These are phyloP conservation scores for Penicillium riverlandense DNA, from an alignment of 495 filamentous ascomycete genomes.

Conservation along the genomic window DNA sequence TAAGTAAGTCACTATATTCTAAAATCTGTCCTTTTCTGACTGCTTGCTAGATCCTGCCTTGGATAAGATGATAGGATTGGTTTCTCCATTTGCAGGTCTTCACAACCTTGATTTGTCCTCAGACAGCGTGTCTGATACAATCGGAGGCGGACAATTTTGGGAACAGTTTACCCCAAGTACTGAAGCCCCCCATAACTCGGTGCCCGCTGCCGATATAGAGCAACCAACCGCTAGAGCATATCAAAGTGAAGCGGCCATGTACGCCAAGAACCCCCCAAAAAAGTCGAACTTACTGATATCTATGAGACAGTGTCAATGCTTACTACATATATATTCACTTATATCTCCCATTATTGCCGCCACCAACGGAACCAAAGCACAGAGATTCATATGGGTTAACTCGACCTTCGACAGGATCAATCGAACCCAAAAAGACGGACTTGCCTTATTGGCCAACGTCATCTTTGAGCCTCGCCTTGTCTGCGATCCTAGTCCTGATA, in stretches of 20 bases:
- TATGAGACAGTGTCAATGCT: constrained; percentile 23
- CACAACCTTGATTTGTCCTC: constrained; percentile 14
- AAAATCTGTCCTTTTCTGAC: background rate
- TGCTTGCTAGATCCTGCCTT: constrained; percentile 5
- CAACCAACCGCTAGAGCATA: constrained; percentile 12
- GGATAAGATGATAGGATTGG: constrained; percentile 10
- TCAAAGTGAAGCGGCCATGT: constrained; percentile 21
- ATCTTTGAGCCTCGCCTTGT: constrained; percentile 40
- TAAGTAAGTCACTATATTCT: background rate
- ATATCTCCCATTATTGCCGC: constrained; percentile 45
- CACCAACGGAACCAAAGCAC: constrained; percentile 22
- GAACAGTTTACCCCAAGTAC: constrained; percentile 15
- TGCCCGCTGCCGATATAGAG: constrained; percentile 3
- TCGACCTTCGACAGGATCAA: constrained; percentile 4
- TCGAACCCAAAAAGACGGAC: constrained; percentile 8
- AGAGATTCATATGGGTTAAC: constrained; percentile 25
- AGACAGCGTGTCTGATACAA: constrained; percentile 8
- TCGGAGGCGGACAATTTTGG: constrained; percentile 9
- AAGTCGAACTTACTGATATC: background rate
- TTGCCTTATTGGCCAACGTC: constrained; percentile 33
- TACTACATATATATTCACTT: constrained; percentile 50
- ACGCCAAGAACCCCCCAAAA: constrained; percentile 1
- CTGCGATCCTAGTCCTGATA: constrained; percentile 41
- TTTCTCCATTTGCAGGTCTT: constrained; percentile 10
- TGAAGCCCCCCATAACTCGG: constrained; percentile 10